A percentile compares a stretch with the other conserved stretches of the same genome.
Evolutionary conservation across 116 monocot species (phyloP).

Genomic region (Phalaenopsis hybrid): DNA sequence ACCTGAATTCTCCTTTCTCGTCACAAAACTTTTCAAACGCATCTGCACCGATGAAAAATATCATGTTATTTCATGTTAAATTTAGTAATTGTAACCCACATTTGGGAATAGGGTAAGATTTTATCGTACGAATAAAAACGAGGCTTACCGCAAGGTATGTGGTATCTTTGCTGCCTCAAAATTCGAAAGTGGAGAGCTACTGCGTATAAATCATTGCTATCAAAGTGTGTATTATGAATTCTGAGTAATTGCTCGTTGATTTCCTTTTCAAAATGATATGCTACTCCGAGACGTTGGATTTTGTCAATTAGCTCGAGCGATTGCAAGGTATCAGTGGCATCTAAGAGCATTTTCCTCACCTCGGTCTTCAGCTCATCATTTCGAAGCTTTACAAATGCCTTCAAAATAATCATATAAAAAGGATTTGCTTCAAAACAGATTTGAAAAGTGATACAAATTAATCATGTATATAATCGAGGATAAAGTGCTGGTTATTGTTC

Average conservation of each 20-base stretch:
- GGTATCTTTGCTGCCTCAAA: neutral
- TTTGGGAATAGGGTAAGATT: neutral
- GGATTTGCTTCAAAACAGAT: no score
- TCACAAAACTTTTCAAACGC: constrained; percentile 17
- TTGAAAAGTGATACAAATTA: no score
- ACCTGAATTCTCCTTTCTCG: constrained; percentile 14
- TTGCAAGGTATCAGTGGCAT: neutral
- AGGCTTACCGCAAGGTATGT: neutral
- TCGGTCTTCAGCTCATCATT: no score
- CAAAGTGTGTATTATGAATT: neutral
- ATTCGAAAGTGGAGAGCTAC: neutral
- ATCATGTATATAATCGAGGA: no score
- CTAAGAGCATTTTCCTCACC: no score
- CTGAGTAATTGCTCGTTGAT: neutral
- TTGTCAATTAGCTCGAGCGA: neutral
- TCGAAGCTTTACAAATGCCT: no score
- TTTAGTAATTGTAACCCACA: neutral
- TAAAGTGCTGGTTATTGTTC: no score
- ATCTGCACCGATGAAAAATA: constrained; percentile 11
- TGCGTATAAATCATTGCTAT: neutral
- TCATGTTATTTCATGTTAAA: neutral
- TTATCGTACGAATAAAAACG: neutral
- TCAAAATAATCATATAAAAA: no score
- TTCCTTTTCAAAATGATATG: neutral
- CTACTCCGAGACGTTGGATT: neutral